phyloP scores from a whole-genome alignment of 2,329 filamentous ascomycete species.

The Cladosporium sp. region DNA sequence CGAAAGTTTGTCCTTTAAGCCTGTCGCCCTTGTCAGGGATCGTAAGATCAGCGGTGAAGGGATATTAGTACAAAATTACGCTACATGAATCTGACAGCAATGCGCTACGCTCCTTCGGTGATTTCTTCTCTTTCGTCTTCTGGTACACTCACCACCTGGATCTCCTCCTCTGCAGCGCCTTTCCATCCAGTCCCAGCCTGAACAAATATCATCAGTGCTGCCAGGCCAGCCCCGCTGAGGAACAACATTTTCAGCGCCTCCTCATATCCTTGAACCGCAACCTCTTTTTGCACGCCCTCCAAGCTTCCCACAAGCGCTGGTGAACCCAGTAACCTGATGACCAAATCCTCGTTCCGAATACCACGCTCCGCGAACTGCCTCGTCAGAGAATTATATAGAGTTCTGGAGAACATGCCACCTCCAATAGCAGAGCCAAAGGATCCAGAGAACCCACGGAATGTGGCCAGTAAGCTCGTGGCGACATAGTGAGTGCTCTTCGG shows the following conservation, averaged over 20 bases:
- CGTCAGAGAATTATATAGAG: conserved; percentile 54
- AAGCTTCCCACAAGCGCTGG: conserved; percentile 52
- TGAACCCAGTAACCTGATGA: conserved; percentile 55
- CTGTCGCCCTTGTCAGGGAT: not conserved
- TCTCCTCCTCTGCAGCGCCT: conserved; percentile 21
- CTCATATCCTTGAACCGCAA: conserved; percentile 53
- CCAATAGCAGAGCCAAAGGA: conserved; percentile 77
- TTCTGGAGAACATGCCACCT: conserved; percentile 67
- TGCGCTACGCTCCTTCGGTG: not conserved
- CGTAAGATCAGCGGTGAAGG: too few species aligned
- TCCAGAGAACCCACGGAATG: conserved; percentile 76
- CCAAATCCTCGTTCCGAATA: conserved; percentile 41
- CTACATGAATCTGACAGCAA: too few species aligned
- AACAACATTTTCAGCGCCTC: conserved; percentile 52
- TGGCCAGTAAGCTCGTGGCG: conserved; percentile 69
- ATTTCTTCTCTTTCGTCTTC: not conserved
- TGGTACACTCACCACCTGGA: not conserved
- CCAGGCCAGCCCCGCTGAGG: conserved; percentile 47
- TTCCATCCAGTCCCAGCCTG: conserved; percentile 59
- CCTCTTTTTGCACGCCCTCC: conserved; percentile 44
- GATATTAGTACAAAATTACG: too few species aligned
- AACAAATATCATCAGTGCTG: conserved; percentile 45
- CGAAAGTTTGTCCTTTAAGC: not conserved
- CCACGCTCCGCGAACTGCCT: conserved; percentile 51
- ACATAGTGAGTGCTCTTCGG: conserved; percentile 65